Percentiles rank a stretch among this genome's conserved stretches.
Conservation (phyloP, 352 stramenopile genomes). For the Phytophthora lateralis region DNA sequence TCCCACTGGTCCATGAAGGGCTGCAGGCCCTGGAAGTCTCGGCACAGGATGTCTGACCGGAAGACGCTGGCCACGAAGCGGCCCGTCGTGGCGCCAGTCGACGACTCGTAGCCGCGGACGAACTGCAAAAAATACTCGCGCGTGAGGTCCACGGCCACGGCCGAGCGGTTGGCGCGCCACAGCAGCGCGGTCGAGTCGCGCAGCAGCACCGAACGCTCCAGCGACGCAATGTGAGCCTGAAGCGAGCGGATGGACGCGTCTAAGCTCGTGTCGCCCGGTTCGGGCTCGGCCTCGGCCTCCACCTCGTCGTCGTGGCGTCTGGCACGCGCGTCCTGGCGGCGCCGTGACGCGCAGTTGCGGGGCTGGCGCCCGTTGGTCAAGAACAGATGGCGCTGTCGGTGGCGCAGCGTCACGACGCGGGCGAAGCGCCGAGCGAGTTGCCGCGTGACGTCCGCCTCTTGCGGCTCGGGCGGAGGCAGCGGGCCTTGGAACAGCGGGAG, state of each 20-base stretch:
- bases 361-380: slow-evolving; percentile 1
- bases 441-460: slow-evolving; percentile 7
- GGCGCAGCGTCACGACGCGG: slow-evolving; percentile 38
- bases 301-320: slow-evolving; percentile 1
- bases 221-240: slow-evolving; percentile 35
- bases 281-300: slow-evolving; percentile 15
- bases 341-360: slow-evolving; percentile 29
- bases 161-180: slow-evolving; percentile 49
- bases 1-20: slow-evolving; percentile 59
- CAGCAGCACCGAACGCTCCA: slow-evolving; percentile 49
- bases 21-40: slow-evolving; percentile 53
- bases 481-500: slow-evolving; percentile 23
- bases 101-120: slow-evolving; percentile 43
- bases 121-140: slow-evolving; percentile 59
- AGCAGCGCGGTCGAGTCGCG: slow-evolving; percentile 42
- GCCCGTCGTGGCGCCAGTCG: slow-evolving; percentile 1
- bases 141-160: slow-evolving; percentile 44
- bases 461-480: slow-evolving; percentile 14
- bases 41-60: slow-evolving; percentile 44
- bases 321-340: slow-evolving; percentile 18
- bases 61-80: slow-evolving; percentile 46
- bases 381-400: slow-evolving; percentile 20
- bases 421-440: slow-evolving; percentile 47
- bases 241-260: slow-evolving; percentile 43
- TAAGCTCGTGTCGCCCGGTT: slow-evolving; percentile 31